Base-by-base conservation (phyloP, 371 early-diverging fungal species). In the Batrachochytrium dendrobatidis region DNA sequence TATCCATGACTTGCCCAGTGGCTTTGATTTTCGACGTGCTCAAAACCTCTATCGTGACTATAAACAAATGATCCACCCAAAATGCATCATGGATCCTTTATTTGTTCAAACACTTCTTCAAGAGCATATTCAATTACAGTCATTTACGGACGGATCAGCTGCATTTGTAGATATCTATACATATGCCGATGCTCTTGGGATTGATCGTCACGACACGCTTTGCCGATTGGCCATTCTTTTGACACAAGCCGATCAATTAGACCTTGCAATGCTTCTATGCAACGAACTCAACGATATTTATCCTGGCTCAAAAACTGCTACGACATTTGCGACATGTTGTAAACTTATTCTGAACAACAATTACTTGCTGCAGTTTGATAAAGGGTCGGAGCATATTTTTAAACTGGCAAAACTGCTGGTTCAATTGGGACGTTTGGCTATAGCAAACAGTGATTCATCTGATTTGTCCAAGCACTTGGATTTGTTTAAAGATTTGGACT, bases 221-320 rank as follows among this genome's bases (percentile, higher is more conserved):
- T 7, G 30, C 3, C 10, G 25, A n/a, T 17, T 51, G 18, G 3
- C 22, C 24, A 5, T 4, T 18, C 51, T 51, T 12, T 7, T 51
- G 28, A 17, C 28, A 6, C 2, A 28, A 4, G 32, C 3, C 55
- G 72, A 70, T 5, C 66, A 72, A 35, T 65, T 72, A 39, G 31
- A 60, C 34, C 68, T 62, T 20, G 63, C 70, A 3, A 43, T 72
- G 3, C 33, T 63, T 3, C 39, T 70, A 0, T 74, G 74, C 63
- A 67, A 65, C 34, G 74, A 74, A 49, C 55, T 74, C 30, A 62
- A 31, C 53, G 69, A 71, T 34, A 62, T 63, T 34, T 69, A 50
- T 32, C 68, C 71, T 3, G 61, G 66, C 43, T 46, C 35, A 3
- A 44, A 62, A 6, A 66, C 67, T 31, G 69, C 67, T 4, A 34